Evolutionary conservation across 306 rosid genomes (phyloP), one percentile per base, ranked within the genome.

Genomic region (Ormosia semicastrata): DNA sequence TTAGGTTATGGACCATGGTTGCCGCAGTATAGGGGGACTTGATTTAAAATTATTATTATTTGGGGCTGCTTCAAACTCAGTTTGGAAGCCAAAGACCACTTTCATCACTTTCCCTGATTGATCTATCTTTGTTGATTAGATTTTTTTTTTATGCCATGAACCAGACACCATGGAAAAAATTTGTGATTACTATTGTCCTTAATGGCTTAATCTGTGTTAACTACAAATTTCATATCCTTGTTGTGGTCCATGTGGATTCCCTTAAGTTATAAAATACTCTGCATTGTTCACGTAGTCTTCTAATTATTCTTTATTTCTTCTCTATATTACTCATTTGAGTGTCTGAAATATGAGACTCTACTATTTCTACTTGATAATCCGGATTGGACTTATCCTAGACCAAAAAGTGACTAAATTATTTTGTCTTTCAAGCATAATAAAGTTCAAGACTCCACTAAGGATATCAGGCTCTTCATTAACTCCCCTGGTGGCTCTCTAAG

Each of bases 401-500:
- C 18, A 64, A 76, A 53, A 18, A 3, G 60, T 29, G 78, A 17
- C 54, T 50, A 17, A 53, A 77, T 40, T 34, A 14, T 6, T 77
- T 15, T 60, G 50, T n/a, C 41, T 74, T 81, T 52, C 90, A 95
- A 98, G 99, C 71, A 92, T 93, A 78, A 90, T n/a, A n/a, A n/a
- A n/a, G n/a, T n/a, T n/a, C 91, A 90, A 76, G 96, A 95, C 79
- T 84, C 92, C n/a, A 85, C 85, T 3, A 92, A 90, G 53, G 99
- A 95, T 86, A 95, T 95, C 50, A 92, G 89, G 73, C 97, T 93
- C 52, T 95, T 95, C 6, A 86, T 95, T 50, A 95, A 95, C 85
- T 93, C 94, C 30, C 41, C 94, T 6, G 99, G 99, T 43, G 99
- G 97, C 50, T 89, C 97, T 84, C 95, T 93, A 84, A 95, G 99